Evolutionary conservation across 257 asterid genomes (phyloP), one percentile per base, ranked within the genome.

Genomic region (Fraxinus anomala): DNA sequence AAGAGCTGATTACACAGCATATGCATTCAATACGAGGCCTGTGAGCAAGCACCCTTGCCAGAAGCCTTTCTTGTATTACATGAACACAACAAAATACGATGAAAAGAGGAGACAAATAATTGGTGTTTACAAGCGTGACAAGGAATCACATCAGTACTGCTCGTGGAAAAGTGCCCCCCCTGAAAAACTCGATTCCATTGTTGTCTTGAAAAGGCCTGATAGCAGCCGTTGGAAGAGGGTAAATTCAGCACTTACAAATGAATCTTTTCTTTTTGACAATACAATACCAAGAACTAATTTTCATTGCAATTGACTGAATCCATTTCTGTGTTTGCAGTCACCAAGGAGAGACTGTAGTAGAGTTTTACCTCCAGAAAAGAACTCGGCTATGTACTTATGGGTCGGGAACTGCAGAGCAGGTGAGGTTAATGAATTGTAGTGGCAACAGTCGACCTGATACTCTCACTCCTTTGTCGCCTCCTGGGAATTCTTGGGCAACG

Each of bases 271-370:
- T 61, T 28, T 31, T 16, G 44, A 42, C 73, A 44, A 56, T 70
- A 10, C 31, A 66, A 68, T 70, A 33, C 1, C 73, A 12, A 39
- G 23, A 72, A 39, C 37, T 40, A 36, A 10, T n/a, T 30, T 30
- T 37, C 44, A 3, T 56, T 65, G 33, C 3, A 23, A 24, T 34
- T 36, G 65, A 37, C 54, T 19, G 31, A 17, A 19, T 11, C 23
- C 9, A 30, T 36, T 39, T 24, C 54, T 81, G 36, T 47, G 42
- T 72, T 63, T 80, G 81, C 90, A 91, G 96, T 88, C 94, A 16
- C 92, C 96, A 69, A 84, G 96, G 85, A 91, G 97, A 83, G 98
- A 95, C 72, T 93, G 98, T 72, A 90, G 99, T 84, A 89, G 94
- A 84, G 86, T 89, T 54, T 75, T 90, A 84, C 94, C 97, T 72